Evolutionary conservation across 2,329 filamentous ascomycete genomes (phyloP).

Genomic region (Talaromyces rugulosus): DNA sequence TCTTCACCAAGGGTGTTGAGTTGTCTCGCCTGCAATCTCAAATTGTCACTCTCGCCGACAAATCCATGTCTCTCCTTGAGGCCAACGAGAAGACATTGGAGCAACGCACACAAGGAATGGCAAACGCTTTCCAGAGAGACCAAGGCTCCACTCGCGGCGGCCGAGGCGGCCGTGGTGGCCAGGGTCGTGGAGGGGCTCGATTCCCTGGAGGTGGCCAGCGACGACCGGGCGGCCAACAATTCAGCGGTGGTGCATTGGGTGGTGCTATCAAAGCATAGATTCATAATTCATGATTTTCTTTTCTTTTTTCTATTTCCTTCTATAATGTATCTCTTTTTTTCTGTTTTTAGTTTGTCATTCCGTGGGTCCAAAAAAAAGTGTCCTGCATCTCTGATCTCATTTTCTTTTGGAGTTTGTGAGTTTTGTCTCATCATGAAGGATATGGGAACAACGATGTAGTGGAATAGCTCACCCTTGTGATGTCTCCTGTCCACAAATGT

Average conservation of each 20-base stretch:
- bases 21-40: conserved; percentile 92
- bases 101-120: conserved; percentile 92
- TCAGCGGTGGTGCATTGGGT: conserved; percentile 48
- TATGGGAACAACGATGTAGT: neutral
- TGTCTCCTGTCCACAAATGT: conserved; percentile 1
- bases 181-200: conserved; percentile 34
- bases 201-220: conserved; percentile 38
- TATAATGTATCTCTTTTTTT: conserved; percentile 3
- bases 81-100: conserved; percentile 95
- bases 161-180: conserved; percentile 43
- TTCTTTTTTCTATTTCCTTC: conserved; percentile 19
- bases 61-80: conserved; percentile 93
- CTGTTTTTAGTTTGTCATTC: neutral
- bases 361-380: neutral
- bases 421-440: conserved; percentile 1
- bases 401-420: conserved; percentile 1
- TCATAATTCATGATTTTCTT: conserved; percentile 6
- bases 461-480: neutral
- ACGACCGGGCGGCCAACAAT: conserved; percentile 47
- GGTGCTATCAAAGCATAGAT: conserved; percentile 48
- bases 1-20: conserved; percentile 99
- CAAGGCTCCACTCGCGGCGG: conserved; percentile 68
- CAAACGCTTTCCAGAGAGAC: conserved; percentile 92
- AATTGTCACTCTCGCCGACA: conserved; percentile 89
- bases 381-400: neutral